A percentile compares a stretch with the other conserved stretches of the same genome.
Evolutionary conservation across 805 yeast species (phyloP).

Genomic region (Cyberlindnera japonica): DNA sequence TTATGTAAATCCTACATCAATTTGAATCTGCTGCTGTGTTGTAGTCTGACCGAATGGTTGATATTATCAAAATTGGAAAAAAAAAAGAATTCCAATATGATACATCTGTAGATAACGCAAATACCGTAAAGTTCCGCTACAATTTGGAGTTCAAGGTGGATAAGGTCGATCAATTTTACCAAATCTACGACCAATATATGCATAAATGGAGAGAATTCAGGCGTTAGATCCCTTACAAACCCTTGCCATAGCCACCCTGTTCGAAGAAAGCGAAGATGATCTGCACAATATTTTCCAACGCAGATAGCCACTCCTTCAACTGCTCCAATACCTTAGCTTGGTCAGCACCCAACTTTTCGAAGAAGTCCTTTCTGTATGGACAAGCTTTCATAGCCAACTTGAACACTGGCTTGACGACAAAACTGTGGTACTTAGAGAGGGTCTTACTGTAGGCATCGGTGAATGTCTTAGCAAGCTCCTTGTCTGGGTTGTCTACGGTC

Average conservation of each 20-base stretch:
- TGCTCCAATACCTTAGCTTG: constrained; percentile 63
- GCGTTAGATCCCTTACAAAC: constrained; percentile 52
- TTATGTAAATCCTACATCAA: no score
- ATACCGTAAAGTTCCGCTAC: no score
- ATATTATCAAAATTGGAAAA: no score
- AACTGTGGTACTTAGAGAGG: constrained; percentile 73
- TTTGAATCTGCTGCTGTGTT: no score
- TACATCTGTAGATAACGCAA: no score
- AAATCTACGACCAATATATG: no score
- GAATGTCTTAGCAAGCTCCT: constrained; percentile 72
- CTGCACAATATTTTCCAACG: constrained; percentile 70
- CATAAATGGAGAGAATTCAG: no score
- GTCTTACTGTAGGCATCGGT: constrained; percentile 83
- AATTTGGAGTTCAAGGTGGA: no score
- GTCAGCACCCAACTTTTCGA: constrained; percentile 75
- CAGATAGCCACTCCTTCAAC: constrained; percentile 68
- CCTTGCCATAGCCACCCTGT: constrained; percentile 84
- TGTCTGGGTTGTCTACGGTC: constrained; percentile 56
- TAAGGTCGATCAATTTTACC: no score
- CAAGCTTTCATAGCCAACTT: constrained; percentile 94
- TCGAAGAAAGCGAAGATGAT: constrained; percentile 72
- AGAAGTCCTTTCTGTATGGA: constrained; percentile 85
- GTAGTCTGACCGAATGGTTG: no score
- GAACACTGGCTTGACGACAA: constrained; percentile 81
- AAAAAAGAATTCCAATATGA: no score